phyloP scores from a whole-genome alignment of 2,329 filamentous ascomycete species.

The Plectosphaerella sp. region DNA sequence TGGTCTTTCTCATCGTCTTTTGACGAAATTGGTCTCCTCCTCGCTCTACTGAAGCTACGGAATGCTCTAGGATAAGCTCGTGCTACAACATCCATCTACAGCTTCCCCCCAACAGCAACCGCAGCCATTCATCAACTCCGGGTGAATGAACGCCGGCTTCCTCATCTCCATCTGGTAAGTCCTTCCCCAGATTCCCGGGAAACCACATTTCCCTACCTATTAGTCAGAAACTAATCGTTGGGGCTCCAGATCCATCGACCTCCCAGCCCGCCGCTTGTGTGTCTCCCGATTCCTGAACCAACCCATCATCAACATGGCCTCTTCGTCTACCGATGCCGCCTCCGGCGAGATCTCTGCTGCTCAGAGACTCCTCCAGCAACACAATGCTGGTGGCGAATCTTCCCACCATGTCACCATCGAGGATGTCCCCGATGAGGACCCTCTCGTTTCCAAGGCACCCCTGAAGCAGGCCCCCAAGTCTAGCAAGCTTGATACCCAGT shows the following conservation, averaged over 20 bases:
- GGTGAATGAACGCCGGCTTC: constrained; percentile 3
- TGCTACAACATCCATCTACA: neutral
- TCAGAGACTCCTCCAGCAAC: constrained; percentile 62
- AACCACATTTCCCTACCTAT: neutral
- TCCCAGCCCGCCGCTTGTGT: neutral
- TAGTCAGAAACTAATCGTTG: neutral
- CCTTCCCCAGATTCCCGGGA: constrained; percentile 4
- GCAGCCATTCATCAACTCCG: neutral
- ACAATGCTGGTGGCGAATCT: constrained; percentile 36
- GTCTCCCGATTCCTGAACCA: neutral
- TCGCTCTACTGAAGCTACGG: constrained; percentile 14
- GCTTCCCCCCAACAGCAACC: neutral
- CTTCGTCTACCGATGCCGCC: constrained; percentile 25
- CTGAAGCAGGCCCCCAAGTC: constrained; percentile 23
- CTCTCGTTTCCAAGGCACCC: constrained; percentile 55
- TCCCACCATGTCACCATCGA: constrained; percentile 67
- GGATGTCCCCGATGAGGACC: constrained; percentile 75
- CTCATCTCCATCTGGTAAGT: constrained; percentile 7
- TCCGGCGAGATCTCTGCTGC: constrained; percentile 45
- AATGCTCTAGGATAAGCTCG: constrained; percentile 28
- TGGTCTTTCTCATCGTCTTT: constrained; percentile 26
- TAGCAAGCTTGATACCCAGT: constrained; percentile 78
- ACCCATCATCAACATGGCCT: constrained; percentile 33
- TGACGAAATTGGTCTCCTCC: constrained; percentile 17
- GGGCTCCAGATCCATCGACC: constrained; percentile 10